These are phyloP conservation scores for Leccinellum rugosiceps DNA, from an alignment of 768 basidiomycete genomes.

Conservation along the genomic window DNA sequence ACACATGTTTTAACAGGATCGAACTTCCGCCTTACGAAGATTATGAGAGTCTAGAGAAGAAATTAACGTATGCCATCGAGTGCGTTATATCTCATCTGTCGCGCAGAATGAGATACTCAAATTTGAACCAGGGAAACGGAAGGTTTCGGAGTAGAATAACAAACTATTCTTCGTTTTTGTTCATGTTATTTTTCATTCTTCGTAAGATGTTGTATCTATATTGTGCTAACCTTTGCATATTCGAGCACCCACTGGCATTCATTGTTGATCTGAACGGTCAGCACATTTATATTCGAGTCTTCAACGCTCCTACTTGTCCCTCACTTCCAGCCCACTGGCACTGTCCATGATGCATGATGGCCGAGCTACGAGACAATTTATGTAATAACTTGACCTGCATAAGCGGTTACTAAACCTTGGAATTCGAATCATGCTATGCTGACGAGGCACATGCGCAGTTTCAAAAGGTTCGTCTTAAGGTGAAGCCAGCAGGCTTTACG, in stretches of 20 bases:
- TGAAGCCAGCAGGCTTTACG: no score
- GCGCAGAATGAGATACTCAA: slow-evolving; percentile 5
- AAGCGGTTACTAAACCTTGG: no score
- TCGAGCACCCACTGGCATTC: neutral
- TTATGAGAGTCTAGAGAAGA: slow-evolving; percentile 83
- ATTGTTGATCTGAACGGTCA: neutral
- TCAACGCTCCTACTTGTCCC: neutral
- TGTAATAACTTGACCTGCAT: no score
- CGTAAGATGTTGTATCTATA: slow-evolving; percentile 16
- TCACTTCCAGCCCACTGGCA: neutral
- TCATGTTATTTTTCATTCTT: neutral
- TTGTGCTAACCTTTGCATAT: slow-evolving; percentile 2
- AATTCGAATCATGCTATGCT: neutral
- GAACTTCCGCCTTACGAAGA: slow-evolving; percentile 90
- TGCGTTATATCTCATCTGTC: slow-evolving; percentile 34
- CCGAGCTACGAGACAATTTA: no score
- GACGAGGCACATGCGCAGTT: no score
- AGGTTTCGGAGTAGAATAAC: slow-evolving; percentile 65
- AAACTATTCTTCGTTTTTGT: slow-evolving; percentile 5
- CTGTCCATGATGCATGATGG: no score
- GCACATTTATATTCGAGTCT: neutral
- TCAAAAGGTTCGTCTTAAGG: neutral
- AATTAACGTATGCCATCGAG: slow-evolving; percentile 83
- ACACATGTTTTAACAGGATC: slow-evolving; percentile 91
- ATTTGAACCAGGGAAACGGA: slow-evolving; percentile 59